Evolutionary conservation across 371 early-diverging fungal genomes (phyloP), one percentile per base, ranked within the genome.

Genomic region (Sanchytrium tribonematis): DNA sequence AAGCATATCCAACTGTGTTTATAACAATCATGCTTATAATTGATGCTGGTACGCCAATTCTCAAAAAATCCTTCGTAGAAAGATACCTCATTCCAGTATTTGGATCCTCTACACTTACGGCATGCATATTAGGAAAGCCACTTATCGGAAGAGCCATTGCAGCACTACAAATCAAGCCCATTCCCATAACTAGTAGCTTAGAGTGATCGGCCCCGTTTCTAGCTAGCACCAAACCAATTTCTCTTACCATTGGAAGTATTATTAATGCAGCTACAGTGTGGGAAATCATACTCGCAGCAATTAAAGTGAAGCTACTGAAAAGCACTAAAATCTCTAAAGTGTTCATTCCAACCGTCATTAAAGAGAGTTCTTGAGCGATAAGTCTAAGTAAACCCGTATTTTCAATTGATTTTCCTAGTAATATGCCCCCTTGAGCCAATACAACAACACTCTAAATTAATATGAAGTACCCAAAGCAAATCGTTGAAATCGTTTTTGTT

Each of bases 41-140:
- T 73, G 85, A 85, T 22, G 84, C 78, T 16, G 89, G 88, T 2
- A 91, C 71, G 31, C 96, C 96, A 17, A 83, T 84, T 71, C 82
- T 82, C 68, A 93, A 70, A 72, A 96, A 94, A 75, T 96, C 95
- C 66, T 74, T 74, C 0, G 90, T 86, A 29, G 72, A 76, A 67
- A 96, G 75, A 73, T 90, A 96, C 29, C 88, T 89, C 67, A 79
- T 81, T n/a, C 95, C 95, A 48, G 86, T 82, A 22, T 48, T 48
- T 1, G 82, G 83, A 76, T 93, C 90, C 78, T 96, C 95, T 74
- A 90, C 79, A 80, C 88, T 86, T 68, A 92, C 84, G 17, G 94
- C 93, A 70, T 88, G 89, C 91, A 96, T 93, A 74, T 96, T 96
- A 0, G 97, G 97, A 77, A 91, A 93, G 0, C 91, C 89, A 75